Evolutionary conservation across 2,329 filamentous ascomycete genomes (phyloP), one percentile per base, ranked within the genome.

Genomic region (Torrubiellomyces zombiae): DNA sequence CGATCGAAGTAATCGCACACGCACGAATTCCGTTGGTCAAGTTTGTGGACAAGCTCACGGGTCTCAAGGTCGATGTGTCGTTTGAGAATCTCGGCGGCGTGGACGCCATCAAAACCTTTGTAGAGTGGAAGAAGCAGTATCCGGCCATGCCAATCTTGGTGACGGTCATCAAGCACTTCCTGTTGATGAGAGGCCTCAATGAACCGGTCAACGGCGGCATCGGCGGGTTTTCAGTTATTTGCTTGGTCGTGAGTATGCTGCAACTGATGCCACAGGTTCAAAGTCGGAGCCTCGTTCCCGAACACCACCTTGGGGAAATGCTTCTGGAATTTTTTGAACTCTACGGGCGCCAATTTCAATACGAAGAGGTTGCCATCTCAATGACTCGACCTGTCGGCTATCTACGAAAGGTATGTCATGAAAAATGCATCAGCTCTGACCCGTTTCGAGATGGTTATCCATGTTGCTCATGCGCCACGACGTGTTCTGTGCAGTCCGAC

Each of bases 21-120:
- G 85, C 89, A 13, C 82, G 78, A 39, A 85, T 98, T 3, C 89
- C 89, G 0, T 69, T 98, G 27, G 69, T 95, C 51, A 98, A 98
- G 48, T 95, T 80, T 42, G 64, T 81, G 21, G 89, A 98, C 43
- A 61, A 56, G 27, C 41, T 64, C 26, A 94, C 85, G 2, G 74
- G 73, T 9, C 57, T 98, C 26, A 80, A 78, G 37, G 77, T 95
- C 9, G 89, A 98, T 45, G 67, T 98, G 9, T 95, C 85, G 0
- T 94, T 98, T 44, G 86, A 98, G 52, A 95, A 94, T 43, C 53
- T 75, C 18, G 80, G 77, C 20, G 89, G 89, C 8, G 55, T 94
- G 7, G 53, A 65, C 11, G 86, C 89, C 3, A 76, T 89, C 40
- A 55, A 72, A 11, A 94, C 82, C 0, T 93, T 94, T 45, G 51